A percentile compares a stretch with the other conserved stretches of the same genome.
Conservation (phyloP, 257 asterid genomes). For the Solanum okadae region DNA sequence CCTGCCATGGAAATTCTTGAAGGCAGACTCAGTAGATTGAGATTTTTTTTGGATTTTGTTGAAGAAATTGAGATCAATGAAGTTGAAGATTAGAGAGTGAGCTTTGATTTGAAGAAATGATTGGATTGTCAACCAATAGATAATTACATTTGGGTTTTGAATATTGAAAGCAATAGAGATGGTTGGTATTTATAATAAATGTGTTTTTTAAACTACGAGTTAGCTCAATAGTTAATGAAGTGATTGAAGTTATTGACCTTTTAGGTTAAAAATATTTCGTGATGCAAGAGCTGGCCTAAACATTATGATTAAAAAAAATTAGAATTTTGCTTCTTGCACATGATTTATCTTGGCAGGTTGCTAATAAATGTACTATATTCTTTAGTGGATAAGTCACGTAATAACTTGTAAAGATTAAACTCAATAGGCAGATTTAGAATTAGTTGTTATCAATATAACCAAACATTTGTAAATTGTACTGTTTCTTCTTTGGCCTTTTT, state of each 20-base stretch:
- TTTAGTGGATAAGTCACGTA: background rate
- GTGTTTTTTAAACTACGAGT: background rate
- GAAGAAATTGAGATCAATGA: background rate
- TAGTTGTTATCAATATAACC: background rate
- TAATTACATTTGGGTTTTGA: background rate
- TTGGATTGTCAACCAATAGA: background rate
- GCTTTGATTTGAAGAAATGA: background rate
- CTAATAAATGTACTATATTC: background rate
- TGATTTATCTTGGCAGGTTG: background rate
- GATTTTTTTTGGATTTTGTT: background rate
- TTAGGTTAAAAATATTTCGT: no score
- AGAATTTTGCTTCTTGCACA: background rate
- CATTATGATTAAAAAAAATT: no score
- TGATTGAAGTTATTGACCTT: no score
- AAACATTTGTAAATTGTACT: background rate
- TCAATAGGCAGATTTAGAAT: background rate
- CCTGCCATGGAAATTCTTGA: slow-evolving; percentile 22
- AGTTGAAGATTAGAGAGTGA: background rate
- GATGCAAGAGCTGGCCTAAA: no score
- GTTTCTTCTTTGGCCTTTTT: background rate
- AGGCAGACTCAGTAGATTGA: background rate
- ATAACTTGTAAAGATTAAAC: background rate
- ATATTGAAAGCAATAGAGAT: background rate
- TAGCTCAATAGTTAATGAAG: background rate
- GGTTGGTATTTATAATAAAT: background rate